A percentile compares a stretch with the other conserved stretches of the same genome.
Conservation (phyloP, 2,329 filamentous ascomycete species). For the Stachybotrys chlorohalonatus region DNA sequence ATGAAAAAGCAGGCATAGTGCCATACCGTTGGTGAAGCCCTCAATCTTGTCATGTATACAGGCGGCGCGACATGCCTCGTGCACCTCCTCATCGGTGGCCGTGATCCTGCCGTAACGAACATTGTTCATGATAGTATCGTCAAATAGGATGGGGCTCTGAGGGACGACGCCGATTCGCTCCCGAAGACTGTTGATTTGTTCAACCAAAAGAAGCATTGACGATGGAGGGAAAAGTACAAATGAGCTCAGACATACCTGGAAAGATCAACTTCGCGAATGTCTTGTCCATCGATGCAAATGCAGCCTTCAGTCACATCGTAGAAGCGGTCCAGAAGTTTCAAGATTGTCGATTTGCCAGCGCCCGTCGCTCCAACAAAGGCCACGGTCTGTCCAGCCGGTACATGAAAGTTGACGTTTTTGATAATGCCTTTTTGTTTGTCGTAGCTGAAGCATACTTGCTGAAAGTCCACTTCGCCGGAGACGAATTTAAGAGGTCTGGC, state of each 20-base stretch:
- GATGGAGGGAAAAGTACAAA: background rate
- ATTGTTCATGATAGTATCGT: constrained; percentile 51
- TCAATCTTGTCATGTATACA: constrained; percentile 50
- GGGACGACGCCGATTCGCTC: constrained; percentile 47
- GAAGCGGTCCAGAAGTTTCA: constrained; percentile 50
- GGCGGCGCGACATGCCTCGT: constrained; percentile 44
- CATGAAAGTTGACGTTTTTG: constrained; percentile 41
- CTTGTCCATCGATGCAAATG: constrained; percentile 47
- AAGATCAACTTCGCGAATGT: constrained; percentile 45
- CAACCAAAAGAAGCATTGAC: background rate
- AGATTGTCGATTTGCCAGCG: constrained; percentile 48
- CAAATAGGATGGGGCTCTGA: constrained; percentile 46
- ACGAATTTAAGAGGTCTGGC: constrained; percentile 40
- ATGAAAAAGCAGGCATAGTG: background rate
- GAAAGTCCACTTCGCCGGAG: constrained; percentile 46
- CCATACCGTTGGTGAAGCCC: constrained; percentile 38
- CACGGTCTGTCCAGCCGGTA: constrained; percentile 42
- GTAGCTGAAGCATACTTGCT: constrained; percentile 48
- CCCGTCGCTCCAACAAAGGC: constrained; percentile 54
- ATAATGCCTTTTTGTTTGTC: constrained; percentile 50
- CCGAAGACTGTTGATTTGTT: constrained; percentile 29
- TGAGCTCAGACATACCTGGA: constrained; percentile 24
- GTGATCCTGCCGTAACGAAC: constrained; percentile 46
- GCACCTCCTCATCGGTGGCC: constrained; percentile 46
- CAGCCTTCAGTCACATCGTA: constrained; percentile 46